A percentile compares a stretch with the other conserved stretches of the same genome.
Evolutionary conservation across 345 rosid species (phyloP).

Genomic region (Eucalyptus dawsonii): DNA sequence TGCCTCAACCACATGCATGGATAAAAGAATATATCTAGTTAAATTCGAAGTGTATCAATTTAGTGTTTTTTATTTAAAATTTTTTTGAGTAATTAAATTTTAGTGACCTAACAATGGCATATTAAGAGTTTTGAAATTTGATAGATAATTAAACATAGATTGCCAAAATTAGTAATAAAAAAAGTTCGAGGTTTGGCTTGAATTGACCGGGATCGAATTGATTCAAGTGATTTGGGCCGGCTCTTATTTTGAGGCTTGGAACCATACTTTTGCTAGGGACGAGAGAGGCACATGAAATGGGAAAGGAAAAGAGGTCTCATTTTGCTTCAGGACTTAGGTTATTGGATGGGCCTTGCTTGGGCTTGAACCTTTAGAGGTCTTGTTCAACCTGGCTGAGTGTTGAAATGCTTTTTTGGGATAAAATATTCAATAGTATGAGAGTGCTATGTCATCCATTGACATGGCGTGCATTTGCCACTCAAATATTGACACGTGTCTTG

Average conservation of each 20-base stretch:
- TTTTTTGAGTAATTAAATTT: background rate
- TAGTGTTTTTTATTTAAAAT: background rate
- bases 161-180: background rate
- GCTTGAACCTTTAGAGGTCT: background rate
- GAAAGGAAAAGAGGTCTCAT: background rate
- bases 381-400: background rate
- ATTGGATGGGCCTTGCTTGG: accelerated
- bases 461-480: no score
- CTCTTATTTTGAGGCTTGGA: background rate
- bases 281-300: background rate
- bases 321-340: background rate
- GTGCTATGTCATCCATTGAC: accelerated
- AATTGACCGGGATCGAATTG: accelerated
- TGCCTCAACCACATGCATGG: background rate
- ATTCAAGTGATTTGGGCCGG: background rate
- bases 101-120: background rate
- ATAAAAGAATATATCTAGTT: background rate
- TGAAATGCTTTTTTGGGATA: no score
- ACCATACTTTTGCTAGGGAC: background rate
- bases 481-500: no score
- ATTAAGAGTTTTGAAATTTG: background rate
- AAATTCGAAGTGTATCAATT: background rate
- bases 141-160: background rate
- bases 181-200: background rate
- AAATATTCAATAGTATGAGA: no score